Percentiles rank a stretch among this genome's conserved stretches.
phyloP scores from a whole-genome alignment of 192 early-diverging fungal genomes.

The Coemansia sp. region DNA sequence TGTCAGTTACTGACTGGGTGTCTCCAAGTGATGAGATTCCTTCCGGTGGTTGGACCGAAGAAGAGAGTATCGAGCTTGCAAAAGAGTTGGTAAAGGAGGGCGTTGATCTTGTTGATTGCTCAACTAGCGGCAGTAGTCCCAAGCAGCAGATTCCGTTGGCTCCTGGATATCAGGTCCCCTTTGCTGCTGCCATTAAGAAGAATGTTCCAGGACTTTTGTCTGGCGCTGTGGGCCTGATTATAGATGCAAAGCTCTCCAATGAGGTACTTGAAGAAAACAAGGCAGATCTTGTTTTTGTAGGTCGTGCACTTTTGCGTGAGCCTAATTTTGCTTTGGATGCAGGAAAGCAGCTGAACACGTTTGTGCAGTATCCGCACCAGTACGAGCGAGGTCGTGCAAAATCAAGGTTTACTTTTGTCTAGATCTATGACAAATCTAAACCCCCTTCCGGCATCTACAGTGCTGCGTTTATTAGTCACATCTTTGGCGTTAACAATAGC shows the following conservation, averaged over 20 bases:
- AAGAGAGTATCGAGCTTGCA: constrained; percentile 70
- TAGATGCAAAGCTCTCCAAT: constrained; percentile 64
- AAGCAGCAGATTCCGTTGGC: constrained; percentile 53
- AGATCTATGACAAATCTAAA: not conserved
- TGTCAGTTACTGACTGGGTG: constrained; percentile 78
- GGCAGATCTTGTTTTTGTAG: constrained; percentile 78
- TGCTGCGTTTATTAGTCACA: too few species aligned
- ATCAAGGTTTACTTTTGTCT: constrained; percentile 29
- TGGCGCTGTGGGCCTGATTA: constrained; percentile 73
- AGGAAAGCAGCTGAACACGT: constrained; percentile 64
- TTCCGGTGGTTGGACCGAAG: constrained; percentile 65
- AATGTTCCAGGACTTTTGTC: constrained; percentile 58
- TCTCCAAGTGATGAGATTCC: constrained; percentile 40
- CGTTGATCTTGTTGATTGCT: constrained; percentile 86
- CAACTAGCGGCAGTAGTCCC: constrained; percentile 70
- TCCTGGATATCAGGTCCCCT: constrained; percentile 68
- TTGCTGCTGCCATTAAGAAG: constrained; percentile 62
- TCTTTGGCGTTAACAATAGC: too few species aligned
- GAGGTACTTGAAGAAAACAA: constrained; percentile 59
- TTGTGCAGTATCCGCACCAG: constrained; percentile 64
- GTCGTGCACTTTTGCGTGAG: constrained; percentile 68
- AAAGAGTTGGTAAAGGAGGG: constrained; percentile 60
- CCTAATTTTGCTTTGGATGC: constrained; percentile 67
- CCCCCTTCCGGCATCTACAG: not conserved
- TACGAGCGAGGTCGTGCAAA: constrained; percentile 57